Base-by-base conservation (phyloP, 345 rosid genomes). In the Syzygium jambos region DNA sequence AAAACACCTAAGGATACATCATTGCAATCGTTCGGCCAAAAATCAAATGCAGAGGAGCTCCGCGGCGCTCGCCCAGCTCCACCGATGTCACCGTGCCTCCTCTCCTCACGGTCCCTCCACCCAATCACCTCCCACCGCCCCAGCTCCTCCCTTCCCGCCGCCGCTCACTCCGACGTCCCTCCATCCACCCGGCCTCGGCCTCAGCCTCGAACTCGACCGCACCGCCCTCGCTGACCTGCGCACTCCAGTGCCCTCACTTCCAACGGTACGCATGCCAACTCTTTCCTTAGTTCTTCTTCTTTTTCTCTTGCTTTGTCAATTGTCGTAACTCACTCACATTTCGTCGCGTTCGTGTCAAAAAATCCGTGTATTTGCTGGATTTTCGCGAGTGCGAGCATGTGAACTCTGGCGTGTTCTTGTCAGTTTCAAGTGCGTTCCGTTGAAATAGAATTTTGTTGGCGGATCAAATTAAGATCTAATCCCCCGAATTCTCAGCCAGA, bases 231-330 rank as follows among this genome's bases (percentile, higher is more conserved):
- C 91, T 90, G 61, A 82, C 94, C 17, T 94, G 97, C 90, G 94
- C 96, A 41, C 95, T 97, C 68, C 93, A 95, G 87, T 97, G 99
- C 87, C 94, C 95, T 68, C 98, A 95, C 90, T 97, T 97, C 90
- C 91, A 96, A 80, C 89, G 94, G 97, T 97, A 93, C 85, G 91
- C 90, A 86, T 46, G 16, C 78, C 80, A 16, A 54, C 51, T n/a
- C 52, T 56, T 57, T 82, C 49, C 25, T 55, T 7, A 55, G 57
- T 55, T 55, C 57, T 21, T 21, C 57, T 55, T 21, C 57, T 55
- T 8, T 55, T 25, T 55, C 25, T 17, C 6, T 54, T 54, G 41
- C 41, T 17, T 19, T n/a, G n/a, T n/a, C n/a, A n/a, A n/a, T n/a
- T n/a, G n/a, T n/a, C n/a, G n/a, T n/a, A n/a, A n/a, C n/a, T n/a